These are phyloP conservation scores for Oidium heveae DNA, from an alignment of 2,329 filamentous ascomycete species.

Conservation along the genomic window DNA sequence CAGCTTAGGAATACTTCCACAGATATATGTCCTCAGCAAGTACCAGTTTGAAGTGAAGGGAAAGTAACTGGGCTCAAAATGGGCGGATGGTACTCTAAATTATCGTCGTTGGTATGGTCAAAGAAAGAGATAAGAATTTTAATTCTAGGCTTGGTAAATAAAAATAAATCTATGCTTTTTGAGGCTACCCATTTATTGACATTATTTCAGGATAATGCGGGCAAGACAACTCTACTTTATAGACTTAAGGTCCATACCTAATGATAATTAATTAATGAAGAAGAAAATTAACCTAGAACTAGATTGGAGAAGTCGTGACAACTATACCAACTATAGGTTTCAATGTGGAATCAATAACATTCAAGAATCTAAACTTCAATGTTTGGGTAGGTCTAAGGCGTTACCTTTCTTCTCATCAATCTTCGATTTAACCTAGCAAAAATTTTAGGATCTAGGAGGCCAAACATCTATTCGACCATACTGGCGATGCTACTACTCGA, in stretches of 20 bases:
- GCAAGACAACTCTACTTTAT: constrained; percentile 92
- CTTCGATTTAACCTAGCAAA: constrained; percentile 1
- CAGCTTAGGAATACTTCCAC: not conserved
- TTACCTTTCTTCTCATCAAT: too few relatives aligned
- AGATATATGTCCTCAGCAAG: not conserved
- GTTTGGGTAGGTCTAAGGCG: constrained; percentile 49
- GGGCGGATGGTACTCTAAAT: constrained; percentile 40
- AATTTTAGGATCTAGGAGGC: constrained; percentile 56
- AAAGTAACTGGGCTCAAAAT: constrained; percentile 20
- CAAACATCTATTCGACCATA: constrained; percentile 98
- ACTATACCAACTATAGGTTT: constrained; percentile 98
- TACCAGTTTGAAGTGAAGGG: not conserved
- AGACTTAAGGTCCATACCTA: constrained; percentile 50
- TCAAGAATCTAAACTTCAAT: constrained; percentile 96
- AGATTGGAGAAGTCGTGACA: constrained; percentile 97
- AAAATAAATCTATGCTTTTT: too few relatives aligned
- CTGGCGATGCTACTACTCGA: constrained; percentile 98
- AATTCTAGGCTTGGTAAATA: constrained; percentile 66
- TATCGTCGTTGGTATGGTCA: constrained; percentile 52
- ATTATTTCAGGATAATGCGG: constrained; percentile 60
- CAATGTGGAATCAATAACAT: constrained; percentile 96
- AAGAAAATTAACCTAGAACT: constrained; percentile 5
- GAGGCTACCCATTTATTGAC: too few relatives aligned
- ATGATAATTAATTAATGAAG: not conserved
- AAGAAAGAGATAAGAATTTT: constrained; percentile 98